These are phyloP conservation scores for Flaveria floridana DNA, from an alignment of 140 eudicot genomes.

Conservation along the genomic window DNA sequence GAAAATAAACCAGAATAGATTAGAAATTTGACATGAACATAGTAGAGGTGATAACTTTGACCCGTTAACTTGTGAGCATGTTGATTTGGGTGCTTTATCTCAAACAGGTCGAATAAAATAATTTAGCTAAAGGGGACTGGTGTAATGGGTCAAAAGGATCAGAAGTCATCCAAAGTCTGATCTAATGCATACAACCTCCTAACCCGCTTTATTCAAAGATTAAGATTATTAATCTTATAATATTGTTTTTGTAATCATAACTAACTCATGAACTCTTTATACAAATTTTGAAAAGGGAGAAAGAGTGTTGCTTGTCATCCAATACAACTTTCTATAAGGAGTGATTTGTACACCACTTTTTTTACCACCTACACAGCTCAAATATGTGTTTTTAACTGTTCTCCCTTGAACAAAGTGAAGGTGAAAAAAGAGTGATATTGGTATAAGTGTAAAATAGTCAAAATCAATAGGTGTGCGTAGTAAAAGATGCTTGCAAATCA, in stretches of 20 bases:
- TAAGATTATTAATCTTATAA: neutral
- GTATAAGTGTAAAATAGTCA: neutral
- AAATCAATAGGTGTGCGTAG: slow-evolving; percentile 11
- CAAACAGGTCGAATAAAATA: slow-evolving; percentile 2
- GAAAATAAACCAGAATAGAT: slow-evolving; percentile 12
- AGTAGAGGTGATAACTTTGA: slow-evolving; percentile 1
- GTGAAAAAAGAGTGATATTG: neutral
- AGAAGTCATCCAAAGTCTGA: neutral
- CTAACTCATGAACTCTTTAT: neutral
- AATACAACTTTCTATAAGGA: neutral
- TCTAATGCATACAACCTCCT: neutral
- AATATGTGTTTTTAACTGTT: neutral
- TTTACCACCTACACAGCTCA: neutral
- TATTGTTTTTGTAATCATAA: neutral
- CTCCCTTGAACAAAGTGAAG: neutral
- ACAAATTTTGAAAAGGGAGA: neutral
- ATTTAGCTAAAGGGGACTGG: slow-evolving; percentile 8
- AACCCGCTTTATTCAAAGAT: neutral
- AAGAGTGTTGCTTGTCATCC: neutral
- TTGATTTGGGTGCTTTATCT: slow-evolving; percentile 1
- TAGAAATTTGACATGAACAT: neutral
- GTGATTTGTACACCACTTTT: slow-evolving; percentile 4
- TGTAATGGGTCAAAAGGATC: neutral
- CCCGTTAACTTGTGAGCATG: neutral
- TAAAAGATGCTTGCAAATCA: neutral